Conservation (phyloP, 768 basidiomycete genomes). For the Mycena leptocephala region DNA sequence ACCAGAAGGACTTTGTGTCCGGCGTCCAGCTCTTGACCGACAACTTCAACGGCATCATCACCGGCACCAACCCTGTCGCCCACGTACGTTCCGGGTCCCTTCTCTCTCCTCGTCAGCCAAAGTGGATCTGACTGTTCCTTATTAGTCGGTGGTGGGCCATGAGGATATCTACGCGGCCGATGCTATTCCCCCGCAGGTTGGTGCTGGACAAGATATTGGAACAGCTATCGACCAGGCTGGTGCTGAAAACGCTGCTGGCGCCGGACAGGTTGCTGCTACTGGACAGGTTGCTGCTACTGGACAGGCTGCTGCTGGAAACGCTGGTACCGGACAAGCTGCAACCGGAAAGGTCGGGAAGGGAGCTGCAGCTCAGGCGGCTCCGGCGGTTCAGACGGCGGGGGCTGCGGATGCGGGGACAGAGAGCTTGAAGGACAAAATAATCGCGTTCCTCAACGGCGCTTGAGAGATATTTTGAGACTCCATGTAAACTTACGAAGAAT, state of each 20-base stretch:
- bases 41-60: constrained; percentile 41
- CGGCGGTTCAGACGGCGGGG: not conserved
- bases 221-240: not conserved
- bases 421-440: not conserved
- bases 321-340: not conserved
- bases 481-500: no score
- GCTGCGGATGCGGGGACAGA: no score
- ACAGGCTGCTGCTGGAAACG: not conserved
- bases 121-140: not conserved
- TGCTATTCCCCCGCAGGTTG: not conserved
- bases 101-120: not conserved
- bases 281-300: not conserved
- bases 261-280: not conserved
- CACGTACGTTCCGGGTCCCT: constrained; percentile 37
- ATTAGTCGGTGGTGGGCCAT: constrained; percentile 41
- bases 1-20: constrained; percentile 44
- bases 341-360: not conserved
- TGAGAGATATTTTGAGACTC: not conserved
- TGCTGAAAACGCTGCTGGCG: not conserved
- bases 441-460: not conserved
- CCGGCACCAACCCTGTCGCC: constrained; percentile 41
- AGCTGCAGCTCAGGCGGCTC: not conserved
- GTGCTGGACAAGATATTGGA: not conserved
- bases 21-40: constrained; percentile 46
- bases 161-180: constrained; percentile 39